Percentiles rank a stretch among this genome's conserved stretches.
Evolutionary conservation across 139 green algal species (phyloP).

Genomic region (Haematococcus sp.): DNA sequence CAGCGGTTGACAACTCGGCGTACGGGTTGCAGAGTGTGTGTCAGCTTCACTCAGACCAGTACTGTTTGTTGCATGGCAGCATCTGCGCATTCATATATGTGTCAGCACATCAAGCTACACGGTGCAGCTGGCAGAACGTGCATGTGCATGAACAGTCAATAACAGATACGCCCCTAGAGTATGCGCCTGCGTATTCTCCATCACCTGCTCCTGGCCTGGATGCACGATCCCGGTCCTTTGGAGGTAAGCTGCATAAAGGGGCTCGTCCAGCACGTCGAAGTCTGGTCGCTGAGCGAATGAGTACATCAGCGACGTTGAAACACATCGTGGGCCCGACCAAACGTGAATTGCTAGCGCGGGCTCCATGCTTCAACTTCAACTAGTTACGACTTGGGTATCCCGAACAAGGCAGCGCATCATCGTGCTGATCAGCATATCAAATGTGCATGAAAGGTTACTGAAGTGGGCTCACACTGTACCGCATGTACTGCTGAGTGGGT

Average conservation of each 20-base stretch:
- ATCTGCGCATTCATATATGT: background rate
- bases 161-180: background rate
- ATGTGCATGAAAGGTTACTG: no score
- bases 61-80: background rate
- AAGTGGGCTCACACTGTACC: no score
- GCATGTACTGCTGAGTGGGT: no score
- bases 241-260: slow-evolving; percentile 62
- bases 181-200: background rate
- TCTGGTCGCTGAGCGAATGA: slow-evolving; percentile 37
- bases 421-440: no score
- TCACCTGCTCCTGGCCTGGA: slow-evolving; percentile 13
- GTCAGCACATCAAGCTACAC: background rate
- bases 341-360: slow-evolving; percentile 32
- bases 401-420: no score
- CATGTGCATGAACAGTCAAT: background rate
- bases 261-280: slow-evolving; percentile 54
- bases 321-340: slow-evolving; percentile 53
- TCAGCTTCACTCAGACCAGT: background rate
- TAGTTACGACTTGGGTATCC: no score
- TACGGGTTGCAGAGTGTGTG: background rate
- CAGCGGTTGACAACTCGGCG: background rate
- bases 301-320: slow-evolving; percentile 46
- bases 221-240: slow-evolving; percentile 29
- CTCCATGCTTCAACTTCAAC: no score
- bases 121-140: background rate